A percentile compares a stretch with the other conserved stretches of the same genome.
Conservation (phyloP, 1,284 basidiomycete genomes). For the Ceratobasidium sp. region DNA sequence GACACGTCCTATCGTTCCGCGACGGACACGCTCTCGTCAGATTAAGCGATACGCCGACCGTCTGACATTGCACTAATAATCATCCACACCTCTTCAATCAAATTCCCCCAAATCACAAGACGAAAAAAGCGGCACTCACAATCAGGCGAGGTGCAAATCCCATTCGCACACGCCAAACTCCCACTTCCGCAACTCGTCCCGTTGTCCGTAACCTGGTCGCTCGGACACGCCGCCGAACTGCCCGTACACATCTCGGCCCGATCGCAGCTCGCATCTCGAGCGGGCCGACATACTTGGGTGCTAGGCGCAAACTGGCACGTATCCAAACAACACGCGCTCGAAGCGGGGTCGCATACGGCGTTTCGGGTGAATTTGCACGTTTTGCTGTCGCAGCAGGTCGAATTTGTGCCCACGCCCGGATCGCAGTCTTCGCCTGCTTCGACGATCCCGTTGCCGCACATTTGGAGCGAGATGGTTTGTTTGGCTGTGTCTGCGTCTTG, state of each 20-base stretch:
- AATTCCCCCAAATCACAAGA: background rate
- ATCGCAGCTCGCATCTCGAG: constrained; percentile 78
- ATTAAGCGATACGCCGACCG: constrained; percentile 74
- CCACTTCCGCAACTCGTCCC: constrained; percentile 74
- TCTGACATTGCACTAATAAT: constrained; percentile 76
- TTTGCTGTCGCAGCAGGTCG: constrained; percentile 77
- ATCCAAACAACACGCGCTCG: constrained; percentile 79
- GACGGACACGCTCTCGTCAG: constrained; percentile 74
- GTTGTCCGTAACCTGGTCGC: constrained; percentile 72
- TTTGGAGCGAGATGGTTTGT: constrained; percentile 68
- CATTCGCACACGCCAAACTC: constrained; percentile 80
- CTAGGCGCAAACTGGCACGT: constrained; percentile 75
- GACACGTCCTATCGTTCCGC: constrained; percentile 72
- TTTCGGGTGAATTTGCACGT: constrained; percentile 82
- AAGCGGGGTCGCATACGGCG: constrained; percentile 83
- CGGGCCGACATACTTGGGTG: constrained; percentile 72
- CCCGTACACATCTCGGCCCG: constrained; percentile 83
- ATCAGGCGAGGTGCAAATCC: constrained; percentile 81
- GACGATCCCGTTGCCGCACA: constrained; percentile 85
- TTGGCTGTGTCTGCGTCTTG: constrained; percentile 62
- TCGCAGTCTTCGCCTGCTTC: constrained; percentile 78
- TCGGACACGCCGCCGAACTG: constrained; percentile 71
- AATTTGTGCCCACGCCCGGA: constrained; percentile 71
- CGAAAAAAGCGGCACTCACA: constrained; percentile 57
- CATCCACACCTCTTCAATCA: background rate